Evolutionary conservation across 164 flowering plant genomes (phyloP).

Genomic region (Magnolia officinalis): DNA sequence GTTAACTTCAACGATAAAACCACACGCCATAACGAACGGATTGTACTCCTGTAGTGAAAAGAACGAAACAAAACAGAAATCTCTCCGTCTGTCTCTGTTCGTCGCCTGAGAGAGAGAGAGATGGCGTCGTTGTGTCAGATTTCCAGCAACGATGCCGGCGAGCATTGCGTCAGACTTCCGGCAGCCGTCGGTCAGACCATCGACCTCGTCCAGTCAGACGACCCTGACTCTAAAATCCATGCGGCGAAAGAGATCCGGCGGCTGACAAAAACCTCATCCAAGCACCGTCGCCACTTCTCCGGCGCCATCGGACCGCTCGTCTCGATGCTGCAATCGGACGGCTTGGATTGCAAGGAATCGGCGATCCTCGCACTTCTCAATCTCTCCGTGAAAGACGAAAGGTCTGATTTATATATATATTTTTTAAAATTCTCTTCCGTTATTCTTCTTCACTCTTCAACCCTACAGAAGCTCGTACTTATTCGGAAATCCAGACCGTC

Average conservation of each 20-base stretch:
- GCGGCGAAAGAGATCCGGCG: constrained; percentile 86
- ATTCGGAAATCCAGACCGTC: neutral
- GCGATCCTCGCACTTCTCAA: constrained; percentile 82
- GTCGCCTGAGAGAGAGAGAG: neutral
- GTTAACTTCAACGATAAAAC: neutral
- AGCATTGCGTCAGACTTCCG: constrained; percentile 9
- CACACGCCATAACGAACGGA: neutral
- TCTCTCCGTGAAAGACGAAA: constrained; percentile 80
- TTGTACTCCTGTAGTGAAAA: neutral
- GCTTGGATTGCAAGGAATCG: constrained; percentile 43
- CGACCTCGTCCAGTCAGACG: constrained; percentile 47
- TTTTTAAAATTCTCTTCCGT: neutral
- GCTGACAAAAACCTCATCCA: constrained; percentile 74
- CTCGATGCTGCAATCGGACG: constrained; percentile 52
- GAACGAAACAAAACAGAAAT: too few relatives aligned
- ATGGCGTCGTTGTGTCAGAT: constrained; percentile 20
- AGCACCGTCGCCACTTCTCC: constrained; percentile 65
- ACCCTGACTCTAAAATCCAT: constrained; percentile 35
- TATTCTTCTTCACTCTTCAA: neutral
- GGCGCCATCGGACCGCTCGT: constrained; percentile 61
- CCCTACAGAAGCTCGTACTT: neutral
- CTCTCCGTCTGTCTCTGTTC: neutral
- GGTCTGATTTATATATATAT: constrained; percentile 24
- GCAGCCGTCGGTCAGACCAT: constrained; percentile 34
- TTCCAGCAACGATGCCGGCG: constrained; percentile 3